These are phyloP conservation scores for Tylopilus felleus DNA, from an alignment of 768 basidiomycete species.

Conservation along the genomic window DNA sequence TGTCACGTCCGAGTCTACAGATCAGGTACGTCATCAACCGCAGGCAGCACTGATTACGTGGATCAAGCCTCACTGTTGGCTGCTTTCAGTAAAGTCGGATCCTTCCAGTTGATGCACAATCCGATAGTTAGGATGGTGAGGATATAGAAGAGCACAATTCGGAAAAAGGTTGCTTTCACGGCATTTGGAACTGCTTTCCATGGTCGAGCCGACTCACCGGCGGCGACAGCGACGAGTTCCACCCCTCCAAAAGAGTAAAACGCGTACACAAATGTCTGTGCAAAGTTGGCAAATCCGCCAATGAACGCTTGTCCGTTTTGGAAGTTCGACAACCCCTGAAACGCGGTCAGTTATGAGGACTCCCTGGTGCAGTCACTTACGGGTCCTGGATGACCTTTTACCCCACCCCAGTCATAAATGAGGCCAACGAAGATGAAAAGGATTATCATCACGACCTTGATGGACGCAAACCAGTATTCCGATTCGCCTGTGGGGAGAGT, in stretches of 20 bases:
- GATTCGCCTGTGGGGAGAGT: conserved; percentile 44
- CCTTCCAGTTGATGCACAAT: conserved; percentile 58
- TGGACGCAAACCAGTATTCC: conserved; percentile 60
- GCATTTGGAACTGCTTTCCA: conserved; percentile 62
- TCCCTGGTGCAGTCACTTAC: conserved; percentile 29
- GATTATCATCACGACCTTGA: conserved; percentile 61
- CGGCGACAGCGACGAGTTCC: conserved; percentile 70
- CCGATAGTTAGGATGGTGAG: conserved; percentile 65
- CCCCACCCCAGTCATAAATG: conserved; percentile 59
- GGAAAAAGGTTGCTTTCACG: conserved; percentile 65
- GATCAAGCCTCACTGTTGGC: conserved; percentile 34
- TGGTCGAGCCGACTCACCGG: conserved; percentile 63
- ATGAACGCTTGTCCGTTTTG: conserved; percentile 49
- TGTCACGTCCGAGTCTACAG: conserved; percentile 44
- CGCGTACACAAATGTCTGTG: conserved; percentile 61
- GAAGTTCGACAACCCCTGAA: conserved; percentile 50
- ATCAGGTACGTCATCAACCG: background rate
- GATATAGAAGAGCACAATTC: conserved; percentile 63
- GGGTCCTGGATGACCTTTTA: conserved; percentile 56
- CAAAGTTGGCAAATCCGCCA: conserved; percentile 50
- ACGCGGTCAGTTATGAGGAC: background rate
- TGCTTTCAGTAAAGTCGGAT: conserved; percentile 49
- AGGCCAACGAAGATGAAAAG: conserved; percentile 62
- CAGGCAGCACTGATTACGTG: background rate
- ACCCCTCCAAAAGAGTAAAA: conserved; percentile 70